Evolutionary conservation across 495 filamentous ascomycete genomes (phyloP), one percentile per base, ranked within the genome.

Genomic region (Chaetomium fimeti): DNA sequence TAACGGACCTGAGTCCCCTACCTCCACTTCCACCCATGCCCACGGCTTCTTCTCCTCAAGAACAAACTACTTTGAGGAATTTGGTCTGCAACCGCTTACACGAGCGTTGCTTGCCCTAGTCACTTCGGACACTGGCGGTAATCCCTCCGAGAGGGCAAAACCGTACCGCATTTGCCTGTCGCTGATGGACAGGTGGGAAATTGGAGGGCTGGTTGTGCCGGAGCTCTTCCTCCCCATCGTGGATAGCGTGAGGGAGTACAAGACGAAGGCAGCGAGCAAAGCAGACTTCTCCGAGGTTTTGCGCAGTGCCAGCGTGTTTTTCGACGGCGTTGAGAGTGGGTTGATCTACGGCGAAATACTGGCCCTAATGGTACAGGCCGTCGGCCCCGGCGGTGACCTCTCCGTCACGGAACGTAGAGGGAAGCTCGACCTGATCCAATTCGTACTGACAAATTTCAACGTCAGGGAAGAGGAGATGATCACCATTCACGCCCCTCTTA

Each of bases 161-260:
- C 93, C 95, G 1, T 96, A 96, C 65, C 87, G 92, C 40, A 92
- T 98, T 63, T 94, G 91, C 60, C 79, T 97, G 6, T 97, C 95
- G 18, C 77, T 99, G 58, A 97, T 98, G 95, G 94, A 99, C 78
- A 85, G 91, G 32, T 97, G 91, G 92, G 95, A 99, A 71, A 91
- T 99, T 69, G 94, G 94, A 22, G 91, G 90, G 13, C 78, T 92
- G 25, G 87, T 99, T 56, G 87, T 97, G 7, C 90, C 93, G 0
- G 86, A 89, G 32, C 85, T 98, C 13, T 98, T 99, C 70, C 77
- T 96, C 2, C 90, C 92, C 13, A 86, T 91, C n/a, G 84, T 98
- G 63, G 78, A 87, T 71, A 93, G 85, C 64, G 85, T 96, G 51
- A 85, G 87, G 65, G 72, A 76, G 20, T 97, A 91, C 76, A 86